Evolutionary conservation across 2,329 filamentous ascomycete genomes (phyloP), one percentile per base, ranked within the genome.

Genomic region (Penicillium carneum): DNA sequence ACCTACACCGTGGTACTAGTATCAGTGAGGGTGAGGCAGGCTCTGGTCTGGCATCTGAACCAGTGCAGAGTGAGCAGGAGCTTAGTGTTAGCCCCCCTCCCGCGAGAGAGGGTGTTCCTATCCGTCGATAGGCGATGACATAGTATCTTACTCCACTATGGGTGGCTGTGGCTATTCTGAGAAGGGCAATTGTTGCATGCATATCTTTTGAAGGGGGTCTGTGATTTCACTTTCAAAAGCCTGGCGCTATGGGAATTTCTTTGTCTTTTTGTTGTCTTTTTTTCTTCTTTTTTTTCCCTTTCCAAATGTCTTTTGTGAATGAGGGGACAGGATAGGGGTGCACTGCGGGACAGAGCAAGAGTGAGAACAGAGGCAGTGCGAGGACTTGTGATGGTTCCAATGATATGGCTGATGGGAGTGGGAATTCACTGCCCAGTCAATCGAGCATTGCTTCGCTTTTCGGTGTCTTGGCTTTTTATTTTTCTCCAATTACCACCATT

Each of bases 1-100:
- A 92, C 76, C 82, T 97, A 74, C 88, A 96, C 76, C 86, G 91
- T 65, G 91, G 93, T 79, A 92, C 91, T 7, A 96, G 88, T 74
- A 87, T 84, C 11, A 84, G 86, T 59, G 81, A 82, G 39, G 68
- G 69, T 39, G 77, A 77, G 11, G 46, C 46, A 29, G 57, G 57
- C 9, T 63, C 65, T n/a, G 34, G 63, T 18, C 46, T 51, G 11
- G 62, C 90, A 59, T 82, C 87, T 63, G 74, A 11, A 18, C 38
- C 81, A 42, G 80, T 84, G 69, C 79, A 82, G 33, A 67, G 69
- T 31, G 57, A 39, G 14, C 74, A 77, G 41, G 72, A 76, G n/a
- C 70, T 76, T 46, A 79, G 76, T 65, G 74, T 79, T 48, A 83
- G 80, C 63, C 81, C 82, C 39, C 81, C 82, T 33, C 71, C 77